Base-by-base conservation (phyloP, 176 grass and related monocot species). In the Avena insularis region DNA sequence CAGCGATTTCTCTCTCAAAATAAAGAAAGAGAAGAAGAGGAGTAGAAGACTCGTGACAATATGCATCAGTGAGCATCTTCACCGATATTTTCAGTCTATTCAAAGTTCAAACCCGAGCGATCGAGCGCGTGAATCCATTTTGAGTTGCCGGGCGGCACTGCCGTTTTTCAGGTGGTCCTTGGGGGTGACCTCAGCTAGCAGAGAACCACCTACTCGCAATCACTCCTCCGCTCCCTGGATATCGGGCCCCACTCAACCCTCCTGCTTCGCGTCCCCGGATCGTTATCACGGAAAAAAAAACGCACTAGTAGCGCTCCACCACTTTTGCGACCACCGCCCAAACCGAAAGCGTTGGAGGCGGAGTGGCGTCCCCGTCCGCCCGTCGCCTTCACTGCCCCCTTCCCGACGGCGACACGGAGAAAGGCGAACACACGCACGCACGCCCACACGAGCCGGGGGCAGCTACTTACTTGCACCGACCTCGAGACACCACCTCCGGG, bases 311-410 rank as follows among this genome's bases (percentile, higher is more conserved):
- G 6, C 47, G 5, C 45, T 13, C 48, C 38, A 12, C 25, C 40
- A 15, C 81, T 49, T 66, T 43, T 25, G 63, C 11, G 50, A 57
- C 57, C 25, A 17, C 54, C 84, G 62, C 23, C 62, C 62, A 27
- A 46, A 60, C 53, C 69, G 77, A 71, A 58, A 49, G 63, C 64
- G 64, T 31, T 8, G 46, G 46, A 14, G 82, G 56, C 57, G 82
- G 49, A 69, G 79, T 82, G 79, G 75, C 11, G 67, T 72, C 62
- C 64, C 38, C 73, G 13, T 78, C 51, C 62, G 6, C 59, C 51
- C 21, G 54, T 86, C 54, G 25, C 45, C 49, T 62, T 79, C 56
- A 9, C 12, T 2, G 0, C 71, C 45, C 40, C n/a, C 20, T 43
- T 17, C 38, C 31, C 49, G 65, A 57, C 66, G 33, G 33, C 33